Evolutionary conservation across 768 basidiomycete genomes (phyloP).

Genomic region (Lentinula guzmanii): DNA sequence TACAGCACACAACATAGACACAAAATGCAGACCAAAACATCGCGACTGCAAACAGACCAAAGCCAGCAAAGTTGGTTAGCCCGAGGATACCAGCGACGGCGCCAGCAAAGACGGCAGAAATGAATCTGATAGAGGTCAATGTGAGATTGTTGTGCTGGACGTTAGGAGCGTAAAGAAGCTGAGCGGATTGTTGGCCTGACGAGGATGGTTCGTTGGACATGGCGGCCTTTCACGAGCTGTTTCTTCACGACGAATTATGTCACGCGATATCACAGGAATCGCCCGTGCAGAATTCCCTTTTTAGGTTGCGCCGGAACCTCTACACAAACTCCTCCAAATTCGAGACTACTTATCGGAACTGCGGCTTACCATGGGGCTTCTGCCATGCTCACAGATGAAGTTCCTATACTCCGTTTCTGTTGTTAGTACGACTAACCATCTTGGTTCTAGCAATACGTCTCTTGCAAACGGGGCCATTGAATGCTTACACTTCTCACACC

Average conservation of each 20-base stretch:
- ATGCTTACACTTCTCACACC: constrained; percentile 31
- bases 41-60: constrained; percentile 67
- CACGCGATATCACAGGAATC: too few relatives aligned
- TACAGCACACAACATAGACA: constrained; percentile 68
- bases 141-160: constrained; percentile 16
- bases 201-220: constrained; percentile 19
- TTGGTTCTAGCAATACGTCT: constrained; percentile 22
- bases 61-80: constrained; percentile 79
- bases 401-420: constrained; percentile 20
- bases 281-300: too few relatives aligned
- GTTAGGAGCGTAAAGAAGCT: constrained; percentile 6
- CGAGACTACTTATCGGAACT: constrained; percentile 37
- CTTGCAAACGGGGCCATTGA: constrained; percentile 40
- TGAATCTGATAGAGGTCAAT: constrained; percentile 66
- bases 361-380: constrained; percentile 46
- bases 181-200: background rate
- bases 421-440: background rate
- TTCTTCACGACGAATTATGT: too few relatives aligned
- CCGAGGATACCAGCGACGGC: constrained; percentile 87
- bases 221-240: constrained; percentile 9
- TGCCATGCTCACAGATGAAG: constrained; percentile 35
- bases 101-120: constrained; percentile 81
- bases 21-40: constrained; percentile 62
- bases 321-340: constrained; percentile 25
- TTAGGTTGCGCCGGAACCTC: too few relatives aligned